phyloP scores from a whole-genome alignment of 2,329 filamentous ascomycete species.

The Hypoxylon sp. region DNA sequence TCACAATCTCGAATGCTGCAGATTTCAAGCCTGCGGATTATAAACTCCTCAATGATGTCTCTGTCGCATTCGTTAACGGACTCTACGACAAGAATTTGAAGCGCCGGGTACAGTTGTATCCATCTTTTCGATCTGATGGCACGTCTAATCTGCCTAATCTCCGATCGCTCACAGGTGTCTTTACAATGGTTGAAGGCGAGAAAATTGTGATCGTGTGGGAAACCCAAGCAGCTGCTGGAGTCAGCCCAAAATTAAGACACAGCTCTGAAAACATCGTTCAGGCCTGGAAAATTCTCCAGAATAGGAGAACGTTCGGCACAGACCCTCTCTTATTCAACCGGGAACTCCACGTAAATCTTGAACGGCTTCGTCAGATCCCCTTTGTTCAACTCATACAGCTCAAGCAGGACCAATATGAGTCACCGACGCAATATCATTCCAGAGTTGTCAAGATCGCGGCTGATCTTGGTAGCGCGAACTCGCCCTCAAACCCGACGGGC shows the following conservation, averaged over 20 bases:
- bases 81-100: conserved; percentile 64
- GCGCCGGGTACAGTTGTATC: conserved; percentile 61
- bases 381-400: conserved; percentile 68
- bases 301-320: conserved; percentile 57
- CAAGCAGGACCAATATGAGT: conserved; percentile 68
- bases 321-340: conserved; percentile 68
- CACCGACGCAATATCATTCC: conserved; percentile 64
- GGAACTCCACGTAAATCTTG: conserved; percentile 64
- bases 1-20: conserved; percentile 62
- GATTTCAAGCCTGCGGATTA: conserved; percentile 63
- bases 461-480: conserved; percentile 53
- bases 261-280: conserved; percentile 57
- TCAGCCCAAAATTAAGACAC: conserved; percentile 56
- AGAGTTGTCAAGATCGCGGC: conserved; percentile 61
- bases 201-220: conserved; percentile 65
- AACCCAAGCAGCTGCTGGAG: conserved; percentile 54
- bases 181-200: conserved; percentile 71
- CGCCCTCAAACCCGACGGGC: conserved; percentile 36
- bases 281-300: conserved; percentile 64
- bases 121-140: conserved; percentile 62
- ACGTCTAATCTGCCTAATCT: conserved; percentile 50
- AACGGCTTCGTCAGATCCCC: conserved; percentile 66
- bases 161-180: conserved; percentile 68
- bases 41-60: conserved; percentile 66
- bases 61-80: conserved; percentile 68